A percentile compares a stretch with the other conserved stretches of the same genome.
phyloP scores from a whole-genome alignment of 352 stramenopile genomes.

The Phytophthora foliorum region DNA sequence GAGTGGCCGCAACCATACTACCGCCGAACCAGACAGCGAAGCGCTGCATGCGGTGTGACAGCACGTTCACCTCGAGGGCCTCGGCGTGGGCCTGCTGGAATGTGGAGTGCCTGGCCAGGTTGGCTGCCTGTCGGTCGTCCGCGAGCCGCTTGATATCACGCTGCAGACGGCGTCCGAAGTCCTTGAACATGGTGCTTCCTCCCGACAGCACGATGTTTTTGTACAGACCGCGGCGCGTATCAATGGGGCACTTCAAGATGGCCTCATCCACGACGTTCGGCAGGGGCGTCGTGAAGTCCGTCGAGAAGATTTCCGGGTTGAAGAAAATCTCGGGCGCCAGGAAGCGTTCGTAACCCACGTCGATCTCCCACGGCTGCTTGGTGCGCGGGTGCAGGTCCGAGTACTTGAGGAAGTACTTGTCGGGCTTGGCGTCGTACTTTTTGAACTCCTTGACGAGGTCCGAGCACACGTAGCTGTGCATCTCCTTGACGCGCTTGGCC shows the following conservation, averaged over 20 bases:
- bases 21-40: constrained; percentile 97
- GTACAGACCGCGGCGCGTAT: constrained; percentile 94
- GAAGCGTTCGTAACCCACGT: constrained; percentile 96
- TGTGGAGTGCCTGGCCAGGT: constrained; percentile 84
- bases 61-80: constrained; percentile 94
- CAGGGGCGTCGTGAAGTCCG: constrained; percentile 93
- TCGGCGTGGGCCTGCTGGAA: constrained; percentile 73
- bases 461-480: constrained; percentile 96
- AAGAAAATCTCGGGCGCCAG: constrained; percentile 97
- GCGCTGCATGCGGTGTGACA: constrained; percentile 95
- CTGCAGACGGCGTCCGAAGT: constrained; percentile 95
- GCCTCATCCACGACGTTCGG: constrained; percentile 95
- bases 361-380: constrained; percentile 88
- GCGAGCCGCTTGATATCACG: constrained; percentile 95
- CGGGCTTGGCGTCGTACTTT: constrained; percentile 95
- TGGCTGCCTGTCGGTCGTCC: constrained; percentile 91
- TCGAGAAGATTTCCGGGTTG: constrained; percentile 97
- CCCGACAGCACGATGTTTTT: constrained; percentile 97
- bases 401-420: constrained; percentile 94
- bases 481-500: constrained; percentile 94
- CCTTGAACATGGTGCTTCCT: constrained; percentile 98
- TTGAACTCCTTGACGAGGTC: constrained; percentile 96
- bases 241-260: constrained; percentile 97
- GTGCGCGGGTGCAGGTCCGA: constrained; percentile 79
- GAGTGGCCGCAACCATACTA: constrained; percentile 94